Evolutionary conservation across 2,329 filamentous ascomycete species (phyloP), one percentile per base, ranked within the genome.

Genomic region (Sclerotinia spermophila): DNA sequence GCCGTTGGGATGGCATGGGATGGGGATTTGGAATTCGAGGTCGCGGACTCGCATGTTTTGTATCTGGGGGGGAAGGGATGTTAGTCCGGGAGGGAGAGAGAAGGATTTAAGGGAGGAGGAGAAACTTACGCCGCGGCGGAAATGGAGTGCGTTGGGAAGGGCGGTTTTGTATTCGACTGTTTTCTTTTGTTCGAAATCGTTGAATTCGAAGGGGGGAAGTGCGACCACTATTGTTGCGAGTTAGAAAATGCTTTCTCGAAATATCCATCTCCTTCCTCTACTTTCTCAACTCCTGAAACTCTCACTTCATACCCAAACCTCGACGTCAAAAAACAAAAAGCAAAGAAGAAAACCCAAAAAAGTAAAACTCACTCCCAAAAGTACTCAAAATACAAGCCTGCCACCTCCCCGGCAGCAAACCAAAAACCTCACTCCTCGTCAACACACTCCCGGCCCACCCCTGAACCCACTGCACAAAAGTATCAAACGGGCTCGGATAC

Each of bases 21-120:
- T 78, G 0, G 83, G 83, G 40, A 84, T 83, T 73, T 84, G 79
- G 44, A 84, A 78, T 72, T 84, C 82, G 21, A 83, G 75, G 69
- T 84, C 81, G 8, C 81, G 79, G n/a, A 84, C 82, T 0, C 82
- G 77, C 76, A 83, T 81, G 72, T 84, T 84, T 74, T 84, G 83
- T 53, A 81, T 79, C 75, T 76, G 33, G n/a, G 24, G 17, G 13
- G 15, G 38, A 8, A 6, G 0, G 44, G 24, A 21, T 40, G 24
- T 51, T 40, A 65, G 35, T 2, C 15, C n/a, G 38, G 48, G 10
- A 6, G 13, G 24, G 21, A 27, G 40, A 38, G 51, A 30, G 3
- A n/a, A 13, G 62, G 4, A 21, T 48, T 11, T 40, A 24, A 7
- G 33, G 17, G 8, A 19, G 6, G 5, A 40, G 8, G 38, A 33